A percentile compares a stretch with the other conserved stretches of the same genome.
Conservation (phyloP, 2,329 filamentous ascomycete species). For the Fusarium sp. region DNA sequence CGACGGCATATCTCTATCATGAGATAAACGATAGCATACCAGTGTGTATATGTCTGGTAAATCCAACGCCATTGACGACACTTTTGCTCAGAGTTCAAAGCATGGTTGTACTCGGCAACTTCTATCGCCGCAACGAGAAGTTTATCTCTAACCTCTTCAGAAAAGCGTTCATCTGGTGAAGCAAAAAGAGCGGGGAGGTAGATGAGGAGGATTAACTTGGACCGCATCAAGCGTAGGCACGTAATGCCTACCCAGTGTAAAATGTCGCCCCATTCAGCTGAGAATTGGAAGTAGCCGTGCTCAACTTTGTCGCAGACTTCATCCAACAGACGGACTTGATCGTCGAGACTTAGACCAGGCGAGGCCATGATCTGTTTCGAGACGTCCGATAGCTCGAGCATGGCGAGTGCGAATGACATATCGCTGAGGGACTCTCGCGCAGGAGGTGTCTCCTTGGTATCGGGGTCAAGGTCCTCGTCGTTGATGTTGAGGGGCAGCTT, state of each 20-base stretch:
- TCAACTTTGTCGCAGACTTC: slow-evolving; percentile 56
- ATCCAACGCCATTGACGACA: slow-evolving; percentile 64
- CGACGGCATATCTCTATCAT: slow-evolving; percentile 59
- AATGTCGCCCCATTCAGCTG: slow-evolving; percentile 45
- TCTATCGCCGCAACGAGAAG: slow-evolving; percentile 61
- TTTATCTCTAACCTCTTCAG: slow-evolving; percentile 52
- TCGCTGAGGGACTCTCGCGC: slow-evolving; percentile 63
- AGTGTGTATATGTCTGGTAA: slow-evolving; percentile 66
- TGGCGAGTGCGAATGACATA: slow-evolving; percentile 53
- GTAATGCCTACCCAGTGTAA: slow-evolving; percentile 51
- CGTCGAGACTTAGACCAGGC: slow-evolving; percentile 46
- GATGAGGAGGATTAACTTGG: slow-evolving; percentile 63
- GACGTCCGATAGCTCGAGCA: slow-evolving; percentile 48
- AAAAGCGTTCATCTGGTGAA: slow-evolving; percentile 48
- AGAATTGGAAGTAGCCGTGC: slow-evolving; percentile 53
- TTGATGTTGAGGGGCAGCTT: slow-evolving; percentile 65
- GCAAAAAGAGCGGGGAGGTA: slow-evolving; percentile 61
- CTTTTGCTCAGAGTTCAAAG: slow-evolving; percentile 59
- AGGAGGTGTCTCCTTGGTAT: slow-evolving; percentile 56
- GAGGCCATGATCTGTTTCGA: slow-evolving; percentile 51
- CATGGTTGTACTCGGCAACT: slow-evolving; percentile 63
- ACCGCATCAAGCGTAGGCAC: slow-evolving; percentile 56
- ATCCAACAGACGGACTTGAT: slow-evolving; percentile 55
- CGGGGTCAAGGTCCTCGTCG: slow-evolving; percentile 58
- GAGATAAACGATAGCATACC: slow-evolving; percentile 65